phyloP scores from a whole-genome alignment of 225 moss, liverwort and hornwort genomes.

The Pseudisothecium myosuroides region DNA sequence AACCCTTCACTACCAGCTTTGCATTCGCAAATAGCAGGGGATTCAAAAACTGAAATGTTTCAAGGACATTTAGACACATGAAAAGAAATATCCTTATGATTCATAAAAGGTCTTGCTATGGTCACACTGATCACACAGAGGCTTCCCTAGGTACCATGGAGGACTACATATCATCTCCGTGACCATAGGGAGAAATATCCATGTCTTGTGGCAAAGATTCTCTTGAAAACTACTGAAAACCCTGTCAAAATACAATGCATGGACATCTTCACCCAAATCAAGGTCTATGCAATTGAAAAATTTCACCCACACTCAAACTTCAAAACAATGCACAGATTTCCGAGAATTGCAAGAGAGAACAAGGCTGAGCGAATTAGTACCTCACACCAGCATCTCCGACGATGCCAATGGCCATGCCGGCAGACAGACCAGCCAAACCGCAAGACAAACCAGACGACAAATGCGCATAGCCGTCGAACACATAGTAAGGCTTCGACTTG shows the following conservation, averaged over 20 bases:
- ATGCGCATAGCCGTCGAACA: slow-evolving; percentile 37
- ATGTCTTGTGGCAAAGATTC: not conserved
- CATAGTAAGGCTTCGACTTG: slow-evolving; percentile 41
- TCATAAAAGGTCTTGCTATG: no score
- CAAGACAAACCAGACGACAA: slow-evolving; percentile 36
- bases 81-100: not conserved
- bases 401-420: slow-evolving; percentile 88
- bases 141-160: not conserved
- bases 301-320: not conserved
- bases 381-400: slow-evolving; percentile 72
- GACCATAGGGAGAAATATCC: not conserved
- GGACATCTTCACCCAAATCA: not conserved
- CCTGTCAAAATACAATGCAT: no score
- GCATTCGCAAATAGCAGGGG: not conserved
- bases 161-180: not conserved
- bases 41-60: not conserved
- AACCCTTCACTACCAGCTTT: not conserved
- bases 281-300: not conserved
- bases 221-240: not conserved
- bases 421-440: slow-evolving; percentile 57
- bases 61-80: not conserved
- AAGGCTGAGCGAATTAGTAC: not conserved
- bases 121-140: not conserved
- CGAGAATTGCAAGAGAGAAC: not conserved
- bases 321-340: not conserved